Evolutionary conservation across 2,329 filamentous ascomycete genomes (phyloP).

Genomic region (Teratosphaeria destructans): DNA sequence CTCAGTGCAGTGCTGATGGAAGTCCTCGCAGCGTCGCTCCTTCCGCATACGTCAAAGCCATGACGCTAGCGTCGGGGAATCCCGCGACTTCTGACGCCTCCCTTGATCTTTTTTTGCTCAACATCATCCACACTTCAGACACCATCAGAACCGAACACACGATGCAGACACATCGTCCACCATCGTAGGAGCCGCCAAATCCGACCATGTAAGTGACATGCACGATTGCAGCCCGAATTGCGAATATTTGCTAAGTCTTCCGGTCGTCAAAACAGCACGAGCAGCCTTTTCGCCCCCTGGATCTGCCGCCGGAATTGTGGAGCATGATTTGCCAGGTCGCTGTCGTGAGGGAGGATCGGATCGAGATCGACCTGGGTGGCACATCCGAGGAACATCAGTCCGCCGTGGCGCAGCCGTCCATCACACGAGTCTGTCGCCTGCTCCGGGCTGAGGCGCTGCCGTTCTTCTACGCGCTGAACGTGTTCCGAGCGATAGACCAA

Average conservation of each 20-base stretch:
- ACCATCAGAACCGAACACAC: background rate
- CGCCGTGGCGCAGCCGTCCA: background rate
- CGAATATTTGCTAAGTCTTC: background rate
- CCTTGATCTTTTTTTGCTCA: background rate
- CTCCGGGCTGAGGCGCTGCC: background rate
- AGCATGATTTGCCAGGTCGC: background rate
- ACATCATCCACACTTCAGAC: background rate
- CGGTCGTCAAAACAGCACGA: background rate
- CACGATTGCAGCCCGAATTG: background rate
- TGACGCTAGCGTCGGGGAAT: no score
- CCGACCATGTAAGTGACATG: background rate
- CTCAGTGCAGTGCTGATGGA: no score
- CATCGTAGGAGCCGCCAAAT: background rate
- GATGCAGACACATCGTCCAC: background rate
- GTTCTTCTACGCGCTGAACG: constrained; percentile 1
- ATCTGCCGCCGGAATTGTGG: background rate
- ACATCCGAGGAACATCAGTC: background rate
- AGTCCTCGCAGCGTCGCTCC: no score
- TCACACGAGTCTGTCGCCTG: background rate
- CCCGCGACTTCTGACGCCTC: no score
- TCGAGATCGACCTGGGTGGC: background rate
- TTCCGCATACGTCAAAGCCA: no score
- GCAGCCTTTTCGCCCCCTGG: background rate
- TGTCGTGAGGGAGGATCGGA: background rate
- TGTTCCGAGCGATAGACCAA: background rate